These are phyloP conservation scores for Hymenoscyphus occultus DNA, from an alignment of 2,329 filamentous ascomycete genomes.

Conservation along the genomic window DNA sequence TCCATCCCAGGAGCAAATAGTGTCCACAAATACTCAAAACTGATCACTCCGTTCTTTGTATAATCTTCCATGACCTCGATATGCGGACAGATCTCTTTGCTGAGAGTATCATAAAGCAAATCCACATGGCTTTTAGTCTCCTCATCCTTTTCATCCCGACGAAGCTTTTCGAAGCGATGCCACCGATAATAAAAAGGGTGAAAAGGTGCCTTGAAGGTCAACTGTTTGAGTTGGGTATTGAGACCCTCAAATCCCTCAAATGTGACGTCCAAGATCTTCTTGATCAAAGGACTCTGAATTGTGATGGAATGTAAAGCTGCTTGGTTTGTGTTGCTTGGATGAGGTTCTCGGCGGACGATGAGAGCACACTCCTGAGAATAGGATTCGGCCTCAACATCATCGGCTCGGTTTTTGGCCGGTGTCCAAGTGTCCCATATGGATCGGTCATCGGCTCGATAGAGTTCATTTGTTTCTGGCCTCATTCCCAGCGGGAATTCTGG, in stretches of 20 bases:
- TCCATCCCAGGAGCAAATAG: constrained; percentile 30
- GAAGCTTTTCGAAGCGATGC: constrained; percentile 45
- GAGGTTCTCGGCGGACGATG: constrained; percentile 28
- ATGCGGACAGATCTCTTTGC: constrained; percentile 48
- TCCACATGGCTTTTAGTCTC: constrained; percentile 46
- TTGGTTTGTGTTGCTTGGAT: constrained; percentile 22
- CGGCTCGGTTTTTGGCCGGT: constrained; percentile 11
- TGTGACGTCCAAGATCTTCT: constrained; percentile 32
- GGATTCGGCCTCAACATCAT: constrained; percentile 18
- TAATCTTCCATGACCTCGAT: constrained; percentile 52
- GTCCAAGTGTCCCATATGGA: constrained; percentile 23
- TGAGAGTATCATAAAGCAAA: constrained; percentile 47
- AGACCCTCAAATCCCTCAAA: constrained; percentile 37
- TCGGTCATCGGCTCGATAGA: constrained; percentile 22
- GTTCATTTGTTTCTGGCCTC: constrained; percentile 20
- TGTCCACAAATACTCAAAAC: constrained; percentile 51
- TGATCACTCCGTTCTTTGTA: constrained; percentile 51
- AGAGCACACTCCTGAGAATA: constrained; percentile 26
- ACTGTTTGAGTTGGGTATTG: constrained; percentile 33
- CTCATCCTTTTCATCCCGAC: constrained; percentile 43
- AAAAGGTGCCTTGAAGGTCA: constrained; percentile 55
- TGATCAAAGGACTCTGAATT: constrained; percentile 37
- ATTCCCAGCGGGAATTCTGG: constrained; percentile 5
- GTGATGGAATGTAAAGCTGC: constrained; percentile 34
- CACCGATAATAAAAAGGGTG: constrained; percentile 65